Base-by-base conservation (phyloP, 192 early-diverging fungal species). In the Cladochytrium replicatum region DNA sequence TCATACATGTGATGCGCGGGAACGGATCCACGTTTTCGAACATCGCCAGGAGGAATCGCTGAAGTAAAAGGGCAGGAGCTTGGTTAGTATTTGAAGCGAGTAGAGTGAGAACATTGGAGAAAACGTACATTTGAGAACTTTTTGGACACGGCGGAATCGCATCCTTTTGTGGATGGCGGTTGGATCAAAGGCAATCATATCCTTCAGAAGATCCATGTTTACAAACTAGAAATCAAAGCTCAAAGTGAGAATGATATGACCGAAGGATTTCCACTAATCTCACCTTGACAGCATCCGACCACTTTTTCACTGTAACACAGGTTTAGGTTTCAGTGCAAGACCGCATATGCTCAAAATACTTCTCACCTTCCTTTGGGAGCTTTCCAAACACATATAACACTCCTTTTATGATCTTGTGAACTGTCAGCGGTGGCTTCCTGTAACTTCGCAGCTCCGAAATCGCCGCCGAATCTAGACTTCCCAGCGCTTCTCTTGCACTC, bases 371-470 rank as follows among this genome's bases (percentile, higher is more conserved):
- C 41, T 66, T 64, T n/a, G 69, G 69, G n/a, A 31, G 27, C 38
- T 65, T 58, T 4, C 78, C 78, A 66, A 72, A 78, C 17, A 80
- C 26, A 41, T 75, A 78, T 6, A 78, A 46, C 15, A 72, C 64
- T 17, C 62, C 71, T 47, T 75, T 75, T 3, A 80, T 22, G 4
- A 76, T 61, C 54, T 64, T 69, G 50, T 76, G 58, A 21, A 80
- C 61, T 2, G 63, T 60, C 17, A 31, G 7, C 0, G 78, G 78
- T 7, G 78, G 78, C 32, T 69, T 69, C 43, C 68, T 63, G 57
- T 80, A 80, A 30, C 64, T 68, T 21, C 58, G 54, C 11, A 80
- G 55, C 57, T 80, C 78, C 22, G 69, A 52, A 30, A 80, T 47
- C 2, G 61, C 48, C 29, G 54, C 64, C 22, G 49, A 52, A 48